A percentile compares a stretch with the other conserved stretches of the same genome.
Conservation (phyloP, 306 rosid species). For the Urtica urens region DNA sequence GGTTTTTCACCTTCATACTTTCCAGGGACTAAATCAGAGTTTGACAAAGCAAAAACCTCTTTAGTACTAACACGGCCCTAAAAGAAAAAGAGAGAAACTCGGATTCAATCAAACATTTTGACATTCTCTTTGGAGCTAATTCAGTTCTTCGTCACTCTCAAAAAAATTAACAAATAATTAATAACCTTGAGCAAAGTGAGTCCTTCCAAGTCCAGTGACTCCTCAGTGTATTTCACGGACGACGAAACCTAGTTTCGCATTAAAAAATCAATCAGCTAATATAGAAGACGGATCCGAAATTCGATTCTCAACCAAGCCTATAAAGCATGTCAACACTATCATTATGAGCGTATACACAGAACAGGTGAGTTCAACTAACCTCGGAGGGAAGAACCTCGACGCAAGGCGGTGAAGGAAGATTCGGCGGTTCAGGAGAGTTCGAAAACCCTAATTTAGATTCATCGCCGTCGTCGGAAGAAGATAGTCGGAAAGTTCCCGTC, state of each 20-base stretch:
- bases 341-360: not conserved
- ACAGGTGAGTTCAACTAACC: conserved; percentile 21
- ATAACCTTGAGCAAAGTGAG: conserved; percentile 68
- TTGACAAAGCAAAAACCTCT: conserved; percentile 76
- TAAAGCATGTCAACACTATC: too few species aligned
- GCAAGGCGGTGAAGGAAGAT: conserved; percentile 57
- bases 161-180: not conserved
- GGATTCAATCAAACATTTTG: not conserved
- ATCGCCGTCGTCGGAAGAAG: conserved; percentile 25
- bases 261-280: conserved; percentile 4
- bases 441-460: conserved; percentile 36
- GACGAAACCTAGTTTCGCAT: conserved; percentile 25
- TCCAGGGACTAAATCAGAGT: conserved; percentile 88
- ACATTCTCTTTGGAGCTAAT: not conserved
- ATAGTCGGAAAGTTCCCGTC: conserved; percentile 36
- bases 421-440: conserved; percentile 32
- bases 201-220: conserved; percentile 48
- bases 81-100: not conserved
- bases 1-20: conserved; percentile 60
- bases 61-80: conserved; percentile 74
- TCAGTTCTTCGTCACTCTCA: not conserved
- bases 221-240: conserved; percentile 31
- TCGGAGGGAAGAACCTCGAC: conserved; percentile 58
- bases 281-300: not conserved
- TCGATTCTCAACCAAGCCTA: not conserved